Evolutionary conservation across 202 grass and related monocot species (phyloP).

Genomic region (Setaria viridis): DNA sequence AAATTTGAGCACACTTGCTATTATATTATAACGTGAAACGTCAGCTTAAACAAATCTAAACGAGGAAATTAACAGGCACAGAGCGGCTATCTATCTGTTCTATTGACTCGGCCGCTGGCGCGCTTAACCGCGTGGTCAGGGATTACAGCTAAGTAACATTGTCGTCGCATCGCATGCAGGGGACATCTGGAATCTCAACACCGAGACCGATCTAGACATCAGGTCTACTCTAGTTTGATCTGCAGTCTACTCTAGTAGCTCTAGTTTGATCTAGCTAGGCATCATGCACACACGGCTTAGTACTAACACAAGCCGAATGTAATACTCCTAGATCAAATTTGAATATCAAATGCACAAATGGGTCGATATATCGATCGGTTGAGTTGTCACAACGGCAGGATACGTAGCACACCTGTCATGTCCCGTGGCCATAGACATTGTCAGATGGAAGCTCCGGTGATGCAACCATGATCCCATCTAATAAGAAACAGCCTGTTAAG

Average conservation of each 20-base stretch:
- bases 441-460: conserved; percentile 17
- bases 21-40: neutral
- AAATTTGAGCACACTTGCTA: neutral
- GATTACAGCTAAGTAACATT: conserved; percentile 26
- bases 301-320: neutral
- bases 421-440: neutral
- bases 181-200: conserved; percentile 44
- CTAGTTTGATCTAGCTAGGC: neutral
- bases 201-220: neutral
- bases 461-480: conserved; percentile 37
- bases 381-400: conserved; percentile 36
- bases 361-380: neutral
- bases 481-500: conserved; percentile 47
- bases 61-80: neutral
- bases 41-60: neutral
- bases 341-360: neutral
- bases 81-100: neutral
- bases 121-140: conserved; percentile 13
- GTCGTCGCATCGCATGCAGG: conserved; percentile 1
- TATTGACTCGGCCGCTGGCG: neutral
- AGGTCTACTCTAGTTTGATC: conserved; percentile 24
- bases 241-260: neutral
- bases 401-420: conserved; percentile 38
- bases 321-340: too few species aligned
- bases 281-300: neutral